phyloP scores from a whole-genome alignment of 768 basidiomycete genomes.

The Calvatia gigantea region DNA sequence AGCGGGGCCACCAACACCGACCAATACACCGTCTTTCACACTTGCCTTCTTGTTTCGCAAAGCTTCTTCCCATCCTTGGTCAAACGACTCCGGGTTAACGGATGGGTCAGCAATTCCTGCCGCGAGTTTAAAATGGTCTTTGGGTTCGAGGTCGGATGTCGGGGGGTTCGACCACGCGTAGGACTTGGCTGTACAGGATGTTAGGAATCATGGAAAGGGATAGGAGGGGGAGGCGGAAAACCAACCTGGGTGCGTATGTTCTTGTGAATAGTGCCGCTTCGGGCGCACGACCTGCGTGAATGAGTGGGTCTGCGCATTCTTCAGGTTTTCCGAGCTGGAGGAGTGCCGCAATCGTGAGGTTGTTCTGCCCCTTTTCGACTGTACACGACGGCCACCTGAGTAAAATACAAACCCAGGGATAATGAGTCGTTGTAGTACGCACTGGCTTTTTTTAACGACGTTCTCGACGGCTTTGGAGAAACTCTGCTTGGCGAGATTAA shows the following conservation, averaged over 20 bases:
- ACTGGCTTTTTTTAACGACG: slow-evolving; percentile 70
- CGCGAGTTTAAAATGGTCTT: slow-evolving; percentile 77
- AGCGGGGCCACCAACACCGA: background rate
- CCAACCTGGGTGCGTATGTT: slow-evolving; percentile 85
- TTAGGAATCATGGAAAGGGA: background rate
- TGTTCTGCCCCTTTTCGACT: slow-evolving; percentile 82
- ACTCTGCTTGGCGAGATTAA: slow-evolving; percentile 87
- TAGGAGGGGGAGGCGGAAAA: slow-evolving; percentile 5
- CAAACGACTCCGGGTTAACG: slow-evolving; percentile 67
- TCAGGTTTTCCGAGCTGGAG: slow-evolving; percentile 81
- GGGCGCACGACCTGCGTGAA: slow-evolving; percentile 80
- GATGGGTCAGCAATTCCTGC: slow-evolving; percentile 72
- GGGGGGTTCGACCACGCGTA: slow-evolving; percentile 73
- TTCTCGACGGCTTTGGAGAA: slow-evolving; percentile 75
- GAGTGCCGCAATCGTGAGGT: slow-evolving; percentile 88
- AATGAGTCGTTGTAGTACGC: too few species aligned
- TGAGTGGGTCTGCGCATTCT: slow-evolving; percentile 78
- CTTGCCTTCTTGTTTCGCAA: slow-evolving; percentile 27
- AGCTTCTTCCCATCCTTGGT: slow-evolving; percentile 58
- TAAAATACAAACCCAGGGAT: too few species aligned
- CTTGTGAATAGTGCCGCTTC: slow-evolving; percentile 95
- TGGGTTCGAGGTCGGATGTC: slow-evolving; percentile 67
- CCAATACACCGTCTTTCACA: slow-evolving; percentile 3
- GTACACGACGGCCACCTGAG: slow-evolving; percentile 8
- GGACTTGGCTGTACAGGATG: slow-evolving; percentile 43